A percentile compares a stretch with the other conserved stretches of the same genome.
phyloP scores from a whole-genome alignment of 177 flowering plant genomes.

The Vitis hybrid region DNA sequence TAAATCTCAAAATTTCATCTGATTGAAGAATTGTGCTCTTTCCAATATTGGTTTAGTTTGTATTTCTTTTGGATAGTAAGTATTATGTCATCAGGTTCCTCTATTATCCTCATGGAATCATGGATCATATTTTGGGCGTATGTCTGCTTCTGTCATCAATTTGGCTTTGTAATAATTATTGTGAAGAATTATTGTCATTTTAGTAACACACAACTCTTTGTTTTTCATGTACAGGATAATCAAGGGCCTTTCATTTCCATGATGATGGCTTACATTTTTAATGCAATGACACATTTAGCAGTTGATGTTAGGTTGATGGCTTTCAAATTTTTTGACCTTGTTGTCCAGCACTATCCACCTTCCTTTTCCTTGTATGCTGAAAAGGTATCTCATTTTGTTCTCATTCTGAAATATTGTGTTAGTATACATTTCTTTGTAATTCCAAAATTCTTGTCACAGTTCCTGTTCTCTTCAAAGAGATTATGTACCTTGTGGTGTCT shows the following conservation, averaged over 20 bases:
- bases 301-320: slow-evolving; percentile 85
- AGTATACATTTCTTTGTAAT: too few relatives aligned
- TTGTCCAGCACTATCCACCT: slow-evolving; percentile 66
- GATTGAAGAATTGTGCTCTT: too few relatives aligned
- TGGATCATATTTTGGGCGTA: too few relatives aligned
- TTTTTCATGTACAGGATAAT: slow-evolving; percentile 53
- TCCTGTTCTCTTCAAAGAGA: too few relatives aligned
- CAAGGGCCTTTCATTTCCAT: slow-evolving; percentile 63
- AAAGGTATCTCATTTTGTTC: slow-evolving; percentile 48
- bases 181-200: neutral
- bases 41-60: too few relatives aligned
- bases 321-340: slow-evolving; percentile 80
- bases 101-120: neutral
- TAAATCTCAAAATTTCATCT: too few relatives aligned
- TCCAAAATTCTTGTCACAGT: too few relatives aligned
- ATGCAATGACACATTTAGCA: slow-evolving; percentile 82
- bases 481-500: neutral
- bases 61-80: too few relatives aligned
- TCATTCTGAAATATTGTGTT: neutral
- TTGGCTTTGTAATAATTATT: neutral
- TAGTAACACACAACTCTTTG: slow-evolving; percentile 10
- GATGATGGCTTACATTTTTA: slow-evolving; percentile 77
- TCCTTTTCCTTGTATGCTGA: slow-evolving; percentile 67
- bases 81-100: neutral
- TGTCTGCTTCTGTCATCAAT: neutral